Percentiles rank a stretch among this genome's conserved stretches.
Evolutionary conservation across 768 basidiomycete genomes (phyloP).

Genomic region (Lanmaoa pseudosensibilis): DNA sequence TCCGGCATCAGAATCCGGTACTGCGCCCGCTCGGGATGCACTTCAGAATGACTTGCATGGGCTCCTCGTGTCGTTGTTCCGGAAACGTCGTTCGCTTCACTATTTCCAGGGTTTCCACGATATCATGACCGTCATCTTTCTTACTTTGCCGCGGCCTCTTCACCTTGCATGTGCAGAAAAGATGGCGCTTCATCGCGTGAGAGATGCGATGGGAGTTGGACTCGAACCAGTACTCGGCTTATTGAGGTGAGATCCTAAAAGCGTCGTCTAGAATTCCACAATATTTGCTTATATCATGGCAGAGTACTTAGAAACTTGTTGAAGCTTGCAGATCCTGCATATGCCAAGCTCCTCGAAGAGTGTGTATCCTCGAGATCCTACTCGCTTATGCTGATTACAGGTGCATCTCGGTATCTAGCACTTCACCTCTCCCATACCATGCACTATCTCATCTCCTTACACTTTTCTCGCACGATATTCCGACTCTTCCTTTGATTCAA

Average conservation of each 20-base stretch:
- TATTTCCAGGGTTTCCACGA: constrained; percentile 97
- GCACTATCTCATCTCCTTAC: constrained; percentile 89
- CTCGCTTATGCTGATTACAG: background rate
- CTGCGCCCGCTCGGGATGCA: constrained; percentile 38
- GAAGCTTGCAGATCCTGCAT: constrained; percentile 65
- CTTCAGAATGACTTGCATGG: constrained; percentile 68
- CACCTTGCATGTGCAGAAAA: constrained; percentile 53
- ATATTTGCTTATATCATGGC: background rate
- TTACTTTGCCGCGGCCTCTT: constrained; percentile 65
- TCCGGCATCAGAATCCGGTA: constrained; percentile 18
- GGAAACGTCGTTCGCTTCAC: constrained; percentile 65
- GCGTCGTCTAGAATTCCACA: background rate
- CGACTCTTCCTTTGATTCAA: constrained; percentile 85
- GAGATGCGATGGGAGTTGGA: constrained; percentile 86
- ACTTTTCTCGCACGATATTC: constrained; percentile 89
- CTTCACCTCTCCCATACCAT: constrained; percentile 81
- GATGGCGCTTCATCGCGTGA: constrained; percentile 42
- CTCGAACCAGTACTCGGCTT: constrained; percentile 85
- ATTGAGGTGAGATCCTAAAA: constrained; percentile 48
- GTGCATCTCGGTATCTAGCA: constrained; percentile 38
- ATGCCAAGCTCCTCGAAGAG: constrained; percentile 69
- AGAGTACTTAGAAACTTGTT: constrained; percentile 79
- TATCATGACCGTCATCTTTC: constrained; percentile 79
- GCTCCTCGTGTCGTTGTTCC: constrained; percentile 74
- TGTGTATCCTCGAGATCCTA: constrained; percentile 31